Evolutionary conservation across 1,139 yeast genomes (phyloP).

Genomic region (Suhomyces ambrosiae): DNA sequence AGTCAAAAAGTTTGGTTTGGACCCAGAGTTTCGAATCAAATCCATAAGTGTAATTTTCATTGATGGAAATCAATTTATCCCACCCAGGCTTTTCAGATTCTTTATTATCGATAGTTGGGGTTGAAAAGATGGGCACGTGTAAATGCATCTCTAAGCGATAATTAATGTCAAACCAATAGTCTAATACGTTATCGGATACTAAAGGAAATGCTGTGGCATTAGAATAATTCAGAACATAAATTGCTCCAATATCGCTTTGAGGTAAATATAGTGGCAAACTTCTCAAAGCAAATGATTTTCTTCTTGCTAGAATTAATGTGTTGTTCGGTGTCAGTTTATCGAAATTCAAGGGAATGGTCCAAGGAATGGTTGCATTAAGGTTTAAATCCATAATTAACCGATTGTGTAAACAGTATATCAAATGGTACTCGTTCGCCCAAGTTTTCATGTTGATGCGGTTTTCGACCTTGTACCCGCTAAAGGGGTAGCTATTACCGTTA

Average conservation of each 20-base stretch:
- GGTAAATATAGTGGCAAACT: constrained; percentile 30
- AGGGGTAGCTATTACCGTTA: constrained; percentile 18
- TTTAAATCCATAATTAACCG: constrained; percentile 29
- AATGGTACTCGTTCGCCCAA: constrained; percentile 22
- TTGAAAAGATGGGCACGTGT: constrained; percentile 36
- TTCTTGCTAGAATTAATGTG: constrained; percentile 22
- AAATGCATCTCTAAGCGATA: constrained; percentile 20
- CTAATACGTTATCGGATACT: constrained; percentile 29
- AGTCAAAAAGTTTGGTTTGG: neutral
- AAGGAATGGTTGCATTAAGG: constrained; percentile 15
- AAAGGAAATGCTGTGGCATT: constrained; percentile 23
- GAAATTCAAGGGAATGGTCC: constrained; percentile 11
- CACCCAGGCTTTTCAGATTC: constrained; percentile 18
- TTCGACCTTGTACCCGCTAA: constrained; percentile 39
- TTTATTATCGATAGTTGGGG: constrained; percentile 34
- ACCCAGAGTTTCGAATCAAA: constrained; percentile 11
- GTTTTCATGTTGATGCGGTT: constrained; percentile 23
- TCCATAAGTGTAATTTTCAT: constrained; percentile 22
- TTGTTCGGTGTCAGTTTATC: constrained; percentile 1
- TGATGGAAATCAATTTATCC: constrained; percentile 23
- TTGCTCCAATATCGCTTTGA: constrained; percentile 28
- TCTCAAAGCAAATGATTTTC: constrained; percentile 27
- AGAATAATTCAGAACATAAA: constrained; percentile 12
- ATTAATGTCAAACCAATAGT: constrained; percentile 34
- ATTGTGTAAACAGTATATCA: constrained; percentile 36